A percentile compares a stretch with the other conserved stretches of the same genome.
Evolutionary conservation across 495 filamentous ascomycete species (phyloP).

Genomic region (Darksidea phi): DNA sequence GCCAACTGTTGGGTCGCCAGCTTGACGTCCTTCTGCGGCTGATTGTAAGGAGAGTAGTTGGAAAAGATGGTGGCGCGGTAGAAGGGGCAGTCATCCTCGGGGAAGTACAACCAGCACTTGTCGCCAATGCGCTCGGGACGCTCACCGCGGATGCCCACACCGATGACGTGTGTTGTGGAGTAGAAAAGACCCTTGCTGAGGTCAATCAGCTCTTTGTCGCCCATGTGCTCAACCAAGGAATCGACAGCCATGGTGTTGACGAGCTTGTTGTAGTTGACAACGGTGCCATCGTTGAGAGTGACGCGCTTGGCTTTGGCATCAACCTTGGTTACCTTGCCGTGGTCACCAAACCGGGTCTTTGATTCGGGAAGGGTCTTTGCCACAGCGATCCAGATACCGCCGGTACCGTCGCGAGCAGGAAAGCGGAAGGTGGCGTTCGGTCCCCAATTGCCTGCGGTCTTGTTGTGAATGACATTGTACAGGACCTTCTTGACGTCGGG

Average conservation of each 20-base stretch:
- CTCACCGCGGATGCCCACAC: constrained; percentile 86
- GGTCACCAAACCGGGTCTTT: constrained; percentile 84
- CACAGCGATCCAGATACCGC: constrained; percentile 98
- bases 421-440: constrained; percentile 99
- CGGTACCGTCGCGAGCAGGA: constrained; percentile 91
- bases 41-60: constrained; percentile 99
- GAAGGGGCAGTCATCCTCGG: constrained; percentile 98
- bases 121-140: constrained; percentile 97
- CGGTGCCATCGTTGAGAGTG: constrained; percentile 78
- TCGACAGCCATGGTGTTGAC: constrained; percentile 97
- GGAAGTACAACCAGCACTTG: constrained; percentile 99
- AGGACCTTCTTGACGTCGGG: constrained; percentile 95
- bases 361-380: constrained; percentile 89
- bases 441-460: constrained; percentile 96
- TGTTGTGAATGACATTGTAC: constrained; percentile 91
- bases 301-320: constrained; percentile 81
- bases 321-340: constrained; percentile 80
- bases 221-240: constrained; percentile 80
- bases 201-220: constrained; percentile 73
- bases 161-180: constrained; percentile 95
- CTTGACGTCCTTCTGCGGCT: constrained; percentile 77
- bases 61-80: constrained; percentile 99
- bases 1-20: constrained; percentile 83
- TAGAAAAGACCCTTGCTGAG: constrained; percentile 94
- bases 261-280: constrained; percentile 87